Base-by-base conservation (phyloP, 257 asterid species). In the Mitragyna speciosa region DNA sequence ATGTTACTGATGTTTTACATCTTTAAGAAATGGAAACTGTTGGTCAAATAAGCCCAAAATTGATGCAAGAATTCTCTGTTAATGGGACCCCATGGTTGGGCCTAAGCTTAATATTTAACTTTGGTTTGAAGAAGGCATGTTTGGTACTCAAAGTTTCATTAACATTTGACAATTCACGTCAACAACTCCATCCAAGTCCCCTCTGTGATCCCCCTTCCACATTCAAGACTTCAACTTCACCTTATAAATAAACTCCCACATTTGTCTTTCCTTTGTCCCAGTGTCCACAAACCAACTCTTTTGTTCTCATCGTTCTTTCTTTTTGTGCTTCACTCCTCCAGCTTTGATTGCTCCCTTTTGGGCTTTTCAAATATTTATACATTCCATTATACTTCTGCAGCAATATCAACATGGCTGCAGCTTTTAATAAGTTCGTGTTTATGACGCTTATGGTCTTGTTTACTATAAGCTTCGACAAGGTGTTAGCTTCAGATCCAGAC, bases 401-500 rank as follows among this genome's bases (percentile, higher is more conserved):
- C 61, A 36, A 68, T 17, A 20, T 17, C 59, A 43, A 22, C 31
- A 84, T 84, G 85, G 83, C 81, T 48, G 73, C 67, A 12, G 80
- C 65, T 19, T 41, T 76, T 49, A 16, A n/a, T 36, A 75, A 73
- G 48, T 16, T 76, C 3, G 45, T 49, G 1, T 9, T 76, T 28
- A 19, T 76, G 48, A 56, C 82, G 71, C 49, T 66, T 58, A 45
- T 80, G 63, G 48, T 76, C 48, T 30, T 75, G 22, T 63, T 80
- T 4, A 33, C 83, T 79, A 16, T 78, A 12, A 54, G 74, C 75
- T 79, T 59, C 56, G 70, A 28, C 36, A 47, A 16, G 75, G 75
- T 74, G n/a, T n/a, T n/a, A 24, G 81, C 77, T 59, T 79, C 78
- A 75, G 87, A 84, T 84, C 87, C 87, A 56, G 87, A 84, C 41